Base-by-base conservation (phyloP, 2,329 filamentous ascomycete genomes). In the Trichoderma guizhouense region DNA sequence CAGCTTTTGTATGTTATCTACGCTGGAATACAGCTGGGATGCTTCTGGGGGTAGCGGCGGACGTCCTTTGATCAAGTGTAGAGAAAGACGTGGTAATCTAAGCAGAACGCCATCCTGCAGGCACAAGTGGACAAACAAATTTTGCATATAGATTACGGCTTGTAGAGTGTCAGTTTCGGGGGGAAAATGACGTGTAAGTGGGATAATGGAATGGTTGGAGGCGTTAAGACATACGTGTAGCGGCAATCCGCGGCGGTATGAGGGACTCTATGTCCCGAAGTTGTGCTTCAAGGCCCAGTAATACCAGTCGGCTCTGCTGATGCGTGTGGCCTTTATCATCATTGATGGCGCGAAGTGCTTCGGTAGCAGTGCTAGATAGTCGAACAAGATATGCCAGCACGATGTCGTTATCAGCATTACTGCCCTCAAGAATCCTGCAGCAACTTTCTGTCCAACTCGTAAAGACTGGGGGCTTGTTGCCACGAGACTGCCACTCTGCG, bases 211-310 rank as follows among this genome's bases (percentile, higher is more conserved):
- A 47, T 9, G 24, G 18, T 7, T 11, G 36, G 15, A 64, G 18
- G 47, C 11, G 15, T 43, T 18, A 63, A 64, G 2, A 55, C 73
- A 36, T 74, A 78, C 74, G 62, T 26, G 73, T 71, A 11, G 76
- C 74, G 3, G 79, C 76, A 21, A 85, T 72, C 9, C 79, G 74
- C 1, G 75, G 74, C 0, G 82, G 76, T 66, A 87, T 83, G 3
- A 72, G 73, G 7, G 75, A 73, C 53, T 82, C 80, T 74, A 83
- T 82, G 51, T 86, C 83, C n/a, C 76, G 74, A 9, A 85, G 76
- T 73, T 87, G 85, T 3, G 82, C 76, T 71, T 86, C 84, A 32
- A 88, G 80, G 0, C 86, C 86, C 2, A 82, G 78, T n/a, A 85
- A 76, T 72, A 87, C 79, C 21, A 88, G 79, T 3, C 79, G 78